Conservation (phyloP, 495 filamentous ascomycete species). For the Elasticomyces elasticus region DNA sequence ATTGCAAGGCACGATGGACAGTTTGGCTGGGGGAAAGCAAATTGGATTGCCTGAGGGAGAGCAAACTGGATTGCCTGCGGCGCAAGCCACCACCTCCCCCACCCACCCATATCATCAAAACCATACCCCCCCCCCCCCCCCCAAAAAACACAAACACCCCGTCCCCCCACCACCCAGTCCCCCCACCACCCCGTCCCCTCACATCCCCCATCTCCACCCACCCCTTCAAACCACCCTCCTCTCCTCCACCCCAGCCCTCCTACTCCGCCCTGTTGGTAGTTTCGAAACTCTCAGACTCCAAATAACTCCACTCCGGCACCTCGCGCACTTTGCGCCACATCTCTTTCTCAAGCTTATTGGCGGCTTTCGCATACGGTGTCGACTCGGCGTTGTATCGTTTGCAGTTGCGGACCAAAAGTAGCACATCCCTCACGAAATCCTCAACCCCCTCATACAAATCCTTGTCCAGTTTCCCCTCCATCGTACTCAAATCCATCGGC, state of each 20-base stretch:
- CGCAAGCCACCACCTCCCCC: no score
- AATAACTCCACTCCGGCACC: slow-evolving; percentile 74
- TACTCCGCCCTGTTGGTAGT: slow-evolving; percentile 10
- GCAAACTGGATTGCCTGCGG: no score
- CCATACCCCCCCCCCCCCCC: no score
- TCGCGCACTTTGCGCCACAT: slow-evolving; percentile 91
- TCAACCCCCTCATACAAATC: slow-evolving; percentile 86
- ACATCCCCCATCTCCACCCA: neutral
- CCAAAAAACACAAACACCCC: no score
- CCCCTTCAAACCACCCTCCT: neutral
- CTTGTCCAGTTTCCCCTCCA: slow-evolving; percentile 91
- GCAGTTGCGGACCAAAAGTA: slow-evolving; percentile 89
- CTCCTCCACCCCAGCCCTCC: neutral
- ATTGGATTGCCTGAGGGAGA: no score
- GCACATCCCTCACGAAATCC: slow-evolving; percentile 86
- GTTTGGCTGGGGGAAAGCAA: no score
- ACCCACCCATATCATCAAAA: no score
- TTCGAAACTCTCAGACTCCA: slow-evolving; percentile 22
- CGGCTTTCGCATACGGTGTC: slow-evolving; percentile 89
- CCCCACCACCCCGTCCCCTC: no score
- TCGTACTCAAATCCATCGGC: slow-evolving; percentile 92
- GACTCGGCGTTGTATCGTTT: slow-evolving; percentile 92
- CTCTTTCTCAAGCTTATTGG: slow-evolving; percentile 90
- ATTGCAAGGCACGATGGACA: no score
- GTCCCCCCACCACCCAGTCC: no score